Conservation (phyloP, 2,329 filamentous ascomycete genomes). For the Aspergillus fumigatiaffinis region DNA sequence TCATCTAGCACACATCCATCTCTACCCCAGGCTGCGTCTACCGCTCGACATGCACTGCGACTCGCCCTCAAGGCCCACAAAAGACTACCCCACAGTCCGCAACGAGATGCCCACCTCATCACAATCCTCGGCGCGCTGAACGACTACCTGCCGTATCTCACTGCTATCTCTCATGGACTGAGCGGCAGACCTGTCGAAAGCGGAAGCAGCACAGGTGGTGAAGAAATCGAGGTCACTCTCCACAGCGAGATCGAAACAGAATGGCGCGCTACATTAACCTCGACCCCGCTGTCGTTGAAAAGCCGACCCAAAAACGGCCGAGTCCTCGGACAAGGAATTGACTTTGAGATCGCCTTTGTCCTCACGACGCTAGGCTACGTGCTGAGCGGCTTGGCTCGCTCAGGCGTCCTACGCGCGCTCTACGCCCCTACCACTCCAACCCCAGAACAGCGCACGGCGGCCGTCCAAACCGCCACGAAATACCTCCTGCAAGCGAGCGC, state of each 20-base stretch:
- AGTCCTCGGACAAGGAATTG: conserved; percentile 67
- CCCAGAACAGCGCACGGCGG: conserved; percentile 63
- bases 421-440: conserved; percentile 64
- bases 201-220: conserved; percentile 33
- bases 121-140: conserved; percentile 66
- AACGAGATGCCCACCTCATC: conserved; percentile 67
- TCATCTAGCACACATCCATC: conserved; percentile 82
- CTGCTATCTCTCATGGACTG: conserved; percentile 72
- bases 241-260: conserved; percentile 63
- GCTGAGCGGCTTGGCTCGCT: conserved; percentile 67
- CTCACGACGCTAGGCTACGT: conserved; percentile 73
- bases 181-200: conserved; percentile 47
- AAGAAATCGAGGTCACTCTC: conserved; percentile 65
- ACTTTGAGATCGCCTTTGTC: conserved; percentile 78
- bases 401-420: conserved; percentile 63
- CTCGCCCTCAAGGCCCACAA: conserved; percentile 87
- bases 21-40: conserved; percentile 75
- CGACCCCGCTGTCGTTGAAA: conserved; percentile 42
- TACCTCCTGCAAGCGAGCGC: conserved; percentile 73
- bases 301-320: conserved; percentile 53
- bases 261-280: conserved; percentile 80
- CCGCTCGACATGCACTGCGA: conserved; percentile 76
- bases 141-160: conserved; percentile 77
- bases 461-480: conserved; percentile 71
- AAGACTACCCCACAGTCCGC: conserved; percentile 63